These are phyloP conservation scores for Eucommia ulmoides DNA, from an alignment of 257 asterid species.

Conservation along the genomic window DNA sequence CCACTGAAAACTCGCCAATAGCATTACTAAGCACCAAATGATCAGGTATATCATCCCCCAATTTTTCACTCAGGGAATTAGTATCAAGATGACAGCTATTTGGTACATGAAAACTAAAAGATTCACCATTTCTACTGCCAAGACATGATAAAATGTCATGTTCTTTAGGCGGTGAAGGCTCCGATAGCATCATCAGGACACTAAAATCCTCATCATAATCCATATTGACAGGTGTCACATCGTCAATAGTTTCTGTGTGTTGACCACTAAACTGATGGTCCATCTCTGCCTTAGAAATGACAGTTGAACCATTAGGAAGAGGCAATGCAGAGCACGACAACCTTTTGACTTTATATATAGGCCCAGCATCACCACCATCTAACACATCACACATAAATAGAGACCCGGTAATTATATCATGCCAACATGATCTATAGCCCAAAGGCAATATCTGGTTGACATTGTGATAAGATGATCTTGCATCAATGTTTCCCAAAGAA, in stretches of 20 bases:
- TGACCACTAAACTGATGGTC: not conserved
- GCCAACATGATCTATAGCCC: slow-evolving; percentile 2
- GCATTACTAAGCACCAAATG: not conserved
- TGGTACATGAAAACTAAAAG: not conserved
- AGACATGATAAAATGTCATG: slow-evolving; percentile 1
- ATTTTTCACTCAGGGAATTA: not conserved
- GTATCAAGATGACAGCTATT: not conserved
- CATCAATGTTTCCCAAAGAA: not conserved
- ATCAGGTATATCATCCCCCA: not conserved
- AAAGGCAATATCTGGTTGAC: not conserved
- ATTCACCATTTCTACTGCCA: not conserved
- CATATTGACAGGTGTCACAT: not conserved
- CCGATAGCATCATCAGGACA: not conserved
- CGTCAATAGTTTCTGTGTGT: not conserved
- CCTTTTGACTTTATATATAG: not conserved
- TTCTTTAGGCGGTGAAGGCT: not conserved
- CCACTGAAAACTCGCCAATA: not conserved
- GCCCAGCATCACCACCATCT: slow-evolving; percentile 3
- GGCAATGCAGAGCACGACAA: not conserved
- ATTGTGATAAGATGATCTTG: not conserved
- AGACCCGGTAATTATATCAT: not conserved
- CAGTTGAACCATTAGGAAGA: slow-evolving; percentile 1
- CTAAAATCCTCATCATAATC: not conserved
- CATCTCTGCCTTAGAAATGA: not conserved
- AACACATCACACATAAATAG: not conserved